Percentiles rank a stretch among this genome's conserved stretches.
Conservation (phyloP, 2,329 filamentous ascomycete genomes). For the Mariannaea elegans region DNA sequence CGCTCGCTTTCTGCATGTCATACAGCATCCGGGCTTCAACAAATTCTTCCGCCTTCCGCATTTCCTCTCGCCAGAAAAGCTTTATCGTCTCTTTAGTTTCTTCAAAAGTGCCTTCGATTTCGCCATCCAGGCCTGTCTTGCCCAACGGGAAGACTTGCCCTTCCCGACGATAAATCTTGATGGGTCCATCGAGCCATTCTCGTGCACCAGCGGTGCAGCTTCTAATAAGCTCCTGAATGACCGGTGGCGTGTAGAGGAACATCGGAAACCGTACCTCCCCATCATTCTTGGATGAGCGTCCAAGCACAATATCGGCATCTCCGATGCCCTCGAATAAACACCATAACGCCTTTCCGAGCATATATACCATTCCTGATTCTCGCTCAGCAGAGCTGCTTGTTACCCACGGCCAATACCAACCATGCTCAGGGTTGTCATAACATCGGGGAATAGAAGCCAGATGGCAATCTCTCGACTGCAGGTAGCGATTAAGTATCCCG, state of each 20-base stretch:
- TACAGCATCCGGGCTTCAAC: not conserved
- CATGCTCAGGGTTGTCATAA: not conserved
- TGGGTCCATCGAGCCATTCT: not conserved
- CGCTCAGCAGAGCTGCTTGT: not conserved
- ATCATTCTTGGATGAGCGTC: not conserved
- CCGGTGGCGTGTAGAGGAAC: not conserved
- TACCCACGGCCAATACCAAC: not conserved
- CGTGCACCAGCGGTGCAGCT: not conserved
- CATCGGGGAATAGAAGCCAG: not conserved
- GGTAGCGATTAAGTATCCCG: not conserved
- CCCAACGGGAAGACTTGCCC: not conserved
- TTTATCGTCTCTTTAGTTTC: not conserved
- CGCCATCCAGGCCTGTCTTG: not conserved
- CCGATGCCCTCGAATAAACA: not conserved
- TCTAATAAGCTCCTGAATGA: not conserved
- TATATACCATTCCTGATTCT: not conserved
- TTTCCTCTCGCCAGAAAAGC: not conserved
- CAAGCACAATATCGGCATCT: not conserved
- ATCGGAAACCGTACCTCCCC: not conserved
- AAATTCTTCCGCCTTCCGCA: not conserved
- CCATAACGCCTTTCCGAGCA: not conserved
- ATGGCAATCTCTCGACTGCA: not conserved
- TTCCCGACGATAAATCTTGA: not conserved
- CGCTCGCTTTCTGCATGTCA: not conserved
- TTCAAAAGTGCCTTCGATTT: not conserved